These are phyloP conservation scores for Globisporangium cylindrosporum DNA, from an alignment of 352 stramenopile genomes.

Conservation along the genomic window DNA sequence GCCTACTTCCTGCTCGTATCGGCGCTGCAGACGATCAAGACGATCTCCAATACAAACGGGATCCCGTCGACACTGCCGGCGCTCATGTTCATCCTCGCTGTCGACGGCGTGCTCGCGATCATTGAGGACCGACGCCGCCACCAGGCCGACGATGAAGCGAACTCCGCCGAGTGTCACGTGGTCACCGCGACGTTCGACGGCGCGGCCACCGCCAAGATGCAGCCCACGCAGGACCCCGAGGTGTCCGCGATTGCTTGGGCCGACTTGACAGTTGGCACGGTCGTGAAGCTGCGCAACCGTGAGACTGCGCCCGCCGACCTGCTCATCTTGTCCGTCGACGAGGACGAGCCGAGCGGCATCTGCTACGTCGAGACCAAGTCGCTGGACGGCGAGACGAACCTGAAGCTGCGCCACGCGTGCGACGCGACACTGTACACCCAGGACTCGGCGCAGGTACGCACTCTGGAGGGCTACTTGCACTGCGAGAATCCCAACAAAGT, in stretches of 20 bases:
- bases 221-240: constrained; percentile 33
- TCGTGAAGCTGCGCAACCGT: constrained; percentile 77
- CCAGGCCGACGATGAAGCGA: constrained; percentile 77
- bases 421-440: constrained; percentile 51
- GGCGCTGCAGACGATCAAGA: constrained; percentile 69
- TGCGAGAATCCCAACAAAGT: constrained; percentile 79
- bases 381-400: constrained; percentile 89
- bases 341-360: constrained; percentile 73
- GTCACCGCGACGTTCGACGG: constrained; percentile 49
- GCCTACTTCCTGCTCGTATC: constrained; percentile 92
- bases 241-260: constrained; percentile 66
- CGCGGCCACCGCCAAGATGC: constrained; percentile 21
- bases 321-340: constrained; percentile 73
- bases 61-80: constrained; percentile 81
- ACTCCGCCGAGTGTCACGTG: constrained; percentile 65
- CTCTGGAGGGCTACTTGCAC: constrained; percentile 46
- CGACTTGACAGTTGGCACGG: constrained; percentile 72
- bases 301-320: constrained; percentile 83
- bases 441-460: constrained; percentile 28
- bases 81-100: constrained; percentile 84
- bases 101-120: constrained; percentile 82
- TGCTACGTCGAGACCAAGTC: constrained; percentile 89
- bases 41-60: constrained; percentile 82
- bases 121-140: constrained; percentile 86
- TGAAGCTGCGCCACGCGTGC: constrained; percentile 82